Conservation (phyloP, 768 basidiomycete species). For the Tricholoma sp. region DNA sequence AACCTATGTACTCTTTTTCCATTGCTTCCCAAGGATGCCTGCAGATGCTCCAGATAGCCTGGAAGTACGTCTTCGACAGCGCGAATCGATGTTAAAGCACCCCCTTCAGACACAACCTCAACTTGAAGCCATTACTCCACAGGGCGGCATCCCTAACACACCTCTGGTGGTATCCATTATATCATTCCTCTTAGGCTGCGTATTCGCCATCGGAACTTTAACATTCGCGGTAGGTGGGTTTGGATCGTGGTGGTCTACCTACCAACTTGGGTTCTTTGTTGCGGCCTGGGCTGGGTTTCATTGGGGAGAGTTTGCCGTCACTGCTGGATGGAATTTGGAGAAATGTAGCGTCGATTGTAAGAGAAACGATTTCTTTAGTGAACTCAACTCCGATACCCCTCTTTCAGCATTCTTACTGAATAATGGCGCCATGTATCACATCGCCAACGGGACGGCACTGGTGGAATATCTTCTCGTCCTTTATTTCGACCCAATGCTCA, state of each 20-base stretch:
- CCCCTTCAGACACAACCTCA: slow-evolving; percentile 54
- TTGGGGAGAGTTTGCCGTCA: slow-evolving; percentile 91
- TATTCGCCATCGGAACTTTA: slow-evolving; percentile 55
- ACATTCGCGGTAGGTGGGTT: slow-evolving; percentile 47
- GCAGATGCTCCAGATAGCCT: slow-evolving; percentile 26
- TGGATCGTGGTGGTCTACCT: slow-evolving; percentile 56
- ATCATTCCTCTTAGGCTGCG: slow-evolving; percentile 78
- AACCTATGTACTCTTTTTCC: slow-evolving; percentile 7
- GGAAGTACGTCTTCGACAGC: slow-evolving; percentile 41
- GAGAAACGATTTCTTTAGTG: slow-evolving; percentile 24
- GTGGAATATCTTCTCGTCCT: slow-evolving; percentile 72
- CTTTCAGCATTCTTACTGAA: slow-evolving; percentile 84
- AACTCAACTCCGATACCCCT: not conserved
- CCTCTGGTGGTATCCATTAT: slow-evolving; percentile 73
- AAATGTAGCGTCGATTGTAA: slow-evolving; percentile 92
- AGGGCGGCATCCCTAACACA: slow-evolving; percentile 81
- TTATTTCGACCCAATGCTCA: slow-evolving; percentile 63
- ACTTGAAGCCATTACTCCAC: slow-evolving; percentile 35
- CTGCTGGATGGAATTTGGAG: slow-evolving; percentile 91
- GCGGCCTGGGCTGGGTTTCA: slow-evolving; percentile 87
- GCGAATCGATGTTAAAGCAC: slow-evolving; percentile 25
- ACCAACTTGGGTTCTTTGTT: slow-evolving; percentile 79
- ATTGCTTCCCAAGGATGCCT: slow-evolving; percentile 23
- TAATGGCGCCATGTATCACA: slow-evolving; percentile 81
- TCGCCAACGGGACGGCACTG: slow-evolving; percentile 76